Evolutionary conservation across 257 asterid species (phyloP), one percentile per base, ranked within the genome.

Genomic region (Ilex aquifolium): DNA sequence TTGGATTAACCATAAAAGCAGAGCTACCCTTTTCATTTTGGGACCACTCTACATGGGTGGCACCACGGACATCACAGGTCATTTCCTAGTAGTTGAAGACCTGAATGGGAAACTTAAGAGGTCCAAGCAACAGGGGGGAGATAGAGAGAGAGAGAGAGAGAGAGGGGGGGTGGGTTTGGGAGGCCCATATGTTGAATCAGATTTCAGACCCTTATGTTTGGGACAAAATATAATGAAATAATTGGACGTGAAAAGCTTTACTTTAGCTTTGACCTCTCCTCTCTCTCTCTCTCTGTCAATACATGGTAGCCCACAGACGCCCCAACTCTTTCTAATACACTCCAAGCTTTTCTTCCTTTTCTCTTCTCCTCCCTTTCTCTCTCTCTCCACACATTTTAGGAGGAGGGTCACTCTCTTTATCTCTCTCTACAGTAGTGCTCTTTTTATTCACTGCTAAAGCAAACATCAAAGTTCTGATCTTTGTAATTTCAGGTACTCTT

Each of bases 161-260:
- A 36, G 62, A 66, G 88, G 78, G 80, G 70, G 72, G 71, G 79
- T 79, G 78, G 74, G 63, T 66, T 61, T 74, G 65, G 77, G 67
- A 60, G 86, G 76, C 75, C 75, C 85, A 10, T 88, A 73, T 71
- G 65, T 83, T 82, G 65, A 80, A 77, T 77, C 75, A 76, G 66
- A 68, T 69, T 58, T 14, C 10, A 10, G 11, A 4, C 74, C 59
- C 61, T 63, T 66, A 31, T 68, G 72, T 75, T 71, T 70, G 80
- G 75, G 89, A 83, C 87, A 81, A 83, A 85, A 70, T 65, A 69
- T 79, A 71, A 75, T 66, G 79, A 71, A 80, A 87, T 82, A 59
- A 80, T 87, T 80, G 79, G 77, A 80, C 81, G 74, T 80, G 87
- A 65, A 79, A 82, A 66, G 82, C 85, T 69, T 68, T 59, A 69